phyloP scores from a whole-genome alignment of 805 yeast genomes.

The Cyberlindnera subsufficiens region DNA sequence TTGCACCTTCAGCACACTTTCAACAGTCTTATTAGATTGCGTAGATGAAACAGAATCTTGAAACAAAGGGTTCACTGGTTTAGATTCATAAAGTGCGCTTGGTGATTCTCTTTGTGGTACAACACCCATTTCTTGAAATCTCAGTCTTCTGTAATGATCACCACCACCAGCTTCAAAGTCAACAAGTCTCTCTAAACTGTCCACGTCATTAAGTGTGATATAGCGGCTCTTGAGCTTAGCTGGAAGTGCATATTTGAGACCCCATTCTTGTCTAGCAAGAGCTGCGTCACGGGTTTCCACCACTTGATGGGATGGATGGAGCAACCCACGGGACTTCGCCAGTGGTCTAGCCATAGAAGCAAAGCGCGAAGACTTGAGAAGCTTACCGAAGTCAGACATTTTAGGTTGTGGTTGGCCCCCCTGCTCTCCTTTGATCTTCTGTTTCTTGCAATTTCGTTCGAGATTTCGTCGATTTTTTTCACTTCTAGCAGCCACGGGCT shows the following conservation, averaged over 20 bases:
- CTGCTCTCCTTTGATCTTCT: neutral
- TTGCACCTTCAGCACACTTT: conserved; percentile 12
- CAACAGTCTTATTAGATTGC: conserved; percentile 16
- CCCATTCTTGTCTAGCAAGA: conserved; percentile 65
- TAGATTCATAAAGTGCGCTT: conserved; percentile 16
- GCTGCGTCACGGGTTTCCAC: conserved; percentile 64
- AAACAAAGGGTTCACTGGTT: conserved; percentile 36
- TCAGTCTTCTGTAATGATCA: conserved; percentile 50
- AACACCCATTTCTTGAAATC: conserved; percentile 65
- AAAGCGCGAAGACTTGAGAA: conserved; percentile 27
- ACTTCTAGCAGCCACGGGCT: neutral
- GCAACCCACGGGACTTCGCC: conserved; percentile 5
- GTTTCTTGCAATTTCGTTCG: neutral
- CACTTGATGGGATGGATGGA: conserved; percentile 64
- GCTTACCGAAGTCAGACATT: conserved; percentile 23
- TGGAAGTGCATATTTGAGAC: conserved; percentile 69
- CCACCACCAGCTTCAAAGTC: conserved; percentile 64
- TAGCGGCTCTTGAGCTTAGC: conserved; percentile 50
- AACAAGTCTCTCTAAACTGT: conserved; percentile 61
- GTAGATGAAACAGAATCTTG: conserved; percentile 4
- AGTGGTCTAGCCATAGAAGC: conserved; percentile 29
- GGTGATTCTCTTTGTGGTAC: conserved; percentile 21
- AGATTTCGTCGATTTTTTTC: neutral
- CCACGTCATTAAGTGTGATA: conserved; percentile 60
- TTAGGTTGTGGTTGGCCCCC: neutral